Percentiles rank a stretch among this genome's conserved stretches.
phyloP scores from a whole-genome alignment of 73 alveolate species.

The Paramecium octaurelia region DNA sequence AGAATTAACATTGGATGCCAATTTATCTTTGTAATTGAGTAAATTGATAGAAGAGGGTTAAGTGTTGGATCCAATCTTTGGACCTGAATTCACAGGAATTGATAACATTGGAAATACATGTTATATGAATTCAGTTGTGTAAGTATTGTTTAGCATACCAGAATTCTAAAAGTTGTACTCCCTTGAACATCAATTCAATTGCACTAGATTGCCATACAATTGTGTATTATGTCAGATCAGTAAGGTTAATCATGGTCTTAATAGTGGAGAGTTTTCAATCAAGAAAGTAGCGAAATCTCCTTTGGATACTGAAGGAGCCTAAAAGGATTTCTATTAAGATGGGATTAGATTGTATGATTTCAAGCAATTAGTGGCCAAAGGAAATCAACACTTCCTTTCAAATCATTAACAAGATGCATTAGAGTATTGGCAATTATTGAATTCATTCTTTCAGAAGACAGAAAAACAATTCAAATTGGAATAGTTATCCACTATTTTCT shows the following conservation, averaged over 20 bases:
- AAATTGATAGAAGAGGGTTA: slow-evolving; percentile 97
- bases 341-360: slow-evolving; percentile 93
- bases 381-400: slow-evolving; percentile 94
- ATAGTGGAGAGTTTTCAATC: slow-evolving; percentile 90
- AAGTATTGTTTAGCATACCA: slow-evolving; percentile 90
- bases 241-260: slow-evolving; percentile 90
- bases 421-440: slow-evolving; percentile 88
- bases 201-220: slow-evolving; percentile 77
- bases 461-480: slow-evolving; percentile 65
- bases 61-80: slow-evolving; percentile 91
- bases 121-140: slow-evolving; percentile 96
- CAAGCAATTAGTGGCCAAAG: slow-evolving; percentile 96
- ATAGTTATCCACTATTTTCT: slow-evolving; percentile 69
- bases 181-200: slow-evolving; percentile 79
- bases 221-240: slow-evolving; percentile 90
- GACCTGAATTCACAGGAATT: slow-evolving; percentile 98
- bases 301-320: slow-evolving; percentile 68
- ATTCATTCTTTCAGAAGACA: slow-evolving; percentile 75
- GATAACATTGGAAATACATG: slow-evolving; percentile 99
- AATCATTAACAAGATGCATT: slow-evolving; percentile 98
- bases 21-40: slow-evolving; percentile 86
- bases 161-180: slow-evolving; percentile 82
- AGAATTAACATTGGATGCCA: slow-evolving; percentile 92
- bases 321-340: slow-evolving; percentile 89
- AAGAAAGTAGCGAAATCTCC: slow-evolving; percentile 83